phyloP scores from a whole-genome alignment of 2,329 filamentous ascomycete species.

The Fusarium subtropicale region DNA sequence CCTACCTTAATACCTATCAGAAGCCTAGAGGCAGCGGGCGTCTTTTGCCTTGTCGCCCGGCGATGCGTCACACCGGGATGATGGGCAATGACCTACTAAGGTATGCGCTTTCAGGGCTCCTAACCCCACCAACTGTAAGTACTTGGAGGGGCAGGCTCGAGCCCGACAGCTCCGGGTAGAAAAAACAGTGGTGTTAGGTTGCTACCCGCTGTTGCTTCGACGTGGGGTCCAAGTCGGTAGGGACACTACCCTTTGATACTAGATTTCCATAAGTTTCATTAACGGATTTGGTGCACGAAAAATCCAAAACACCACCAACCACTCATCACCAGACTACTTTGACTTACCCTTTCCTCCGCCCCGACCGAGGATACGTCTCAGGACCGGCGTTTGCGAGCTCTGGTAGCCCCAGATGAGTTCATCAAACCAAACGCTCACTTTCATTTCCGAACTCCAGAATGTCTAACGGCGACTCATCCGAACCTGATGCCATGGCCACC shows the following conservation, averaged over 20 bases:
- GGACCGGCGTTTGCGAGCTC: conserved; percentile 39
- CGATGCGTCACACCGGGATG: conserved; percentile 30
- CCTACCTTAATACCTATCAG: not conserved
- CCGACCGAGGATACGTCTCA: conserved; percentile 29
- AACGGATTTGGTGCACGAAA: conserved; percentile 41
- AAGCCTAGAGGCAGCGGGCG: not conserved
- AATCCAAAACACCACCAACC: conserved; percentile 30
- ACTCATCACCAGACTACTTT: conserved; percentile 20
- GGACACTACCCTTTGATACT: not conserved
- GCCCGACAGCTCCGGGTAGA: conserved; percentile 7
- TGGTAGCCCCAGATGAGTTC: conserved; percentile 53
- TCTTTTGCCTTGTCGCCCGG: not conserved
- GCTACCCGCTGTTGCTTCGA: conserved; percentile 24
- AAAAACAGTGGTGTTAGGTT: conserved; percentile 29
- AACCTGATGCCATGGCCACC: conserved; percentile 54
- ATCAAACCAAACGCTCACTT: conserved; percentile 34
- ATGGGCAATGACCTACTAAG: not conserved
- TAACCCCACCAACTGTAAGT: conserved; percentile 38
- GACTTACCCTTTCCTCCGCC: conserved; percentile 6
- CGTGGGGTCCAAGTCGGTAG: conserved; percentile 41
- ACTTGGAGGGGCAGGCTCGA: not conserved
- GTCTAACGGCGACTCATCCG: conserved; percentile 57
- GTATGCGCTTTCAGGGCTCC: conserved; percentile 34
- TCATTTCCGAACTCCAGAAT: conserved; percentile 48
- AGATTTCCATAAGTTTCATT: conserved; percentile 34